A percentile compares a stretch with the other conserved stretches of the same genome.
Evolutionary conservation across 2,329 filamentous ascomycete species (phyloP).

Genomic region (Aspergillus pseudotamarii): DNA sequence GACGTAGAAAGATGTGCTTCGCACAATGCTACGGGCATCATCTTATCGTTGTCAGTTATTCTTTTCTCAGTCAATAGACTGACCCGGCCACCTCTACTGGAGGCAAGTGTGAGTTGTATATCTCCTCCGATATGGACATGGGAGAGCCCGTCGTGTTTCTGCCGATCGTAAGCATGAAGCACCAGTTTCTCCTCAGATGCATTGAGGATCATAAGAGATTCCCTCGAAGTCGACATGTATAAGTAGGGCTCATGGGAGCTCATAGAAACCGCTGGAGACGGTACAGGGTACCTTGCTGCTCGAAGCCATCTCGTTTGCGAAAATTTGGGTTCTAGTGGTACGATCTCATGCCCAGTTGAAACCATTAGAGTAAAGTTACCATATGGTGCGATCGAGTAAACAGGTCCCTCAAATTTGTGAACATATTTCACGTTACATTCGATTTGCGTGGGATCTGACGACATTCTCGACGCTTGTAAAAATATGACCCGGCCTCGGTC

Average conservation of each 20-base stretch:
- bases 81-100: conserved; percentile 56
- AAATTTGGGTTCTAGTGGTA: conserved; percentile 48
- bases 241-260: conserved; percentile 51
- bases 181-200: conserved; percentile 39
- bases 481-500: conserved; percentile 43
- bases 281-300: conserved; percentile 43
- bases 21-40: conserved; percentile 33
- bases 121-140: conserved; percentile 43
- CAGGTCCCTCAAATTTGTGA: conserved; percentile 42
- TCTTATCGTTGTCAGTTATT: conserved; percentile 30
- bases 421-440: conserved; percentile 41
- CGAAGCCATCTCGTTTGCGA: conserved; percentile 46
- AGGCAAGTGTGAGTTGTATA: conserved; percentile 52
- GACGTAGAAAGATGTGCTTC: conserved; percentile 40
- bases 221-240: conserved; percentile 56
- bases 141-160: conserved; percentile 36
- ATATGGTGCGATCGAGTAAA: conserved; percentile 60
- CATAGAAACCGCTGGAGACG: conserved; percentile 55
- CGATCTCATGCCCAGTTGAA: conserved; percentile 47
- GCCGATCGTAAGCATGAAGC: conserved; percentile 38
- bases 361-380: conserved; percentile 47
- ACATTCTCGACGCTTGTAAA: conserved; percentile 36
- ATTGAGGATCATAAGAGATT: conserved; percentile 56
- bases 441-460: conserved; percentile 29
- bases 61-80: conserved; percentile 39